phyloP scores from a whole-genome alignment of 2,329 filamentous ascomycete species.

The Fusarium goolgardi region DNA sequence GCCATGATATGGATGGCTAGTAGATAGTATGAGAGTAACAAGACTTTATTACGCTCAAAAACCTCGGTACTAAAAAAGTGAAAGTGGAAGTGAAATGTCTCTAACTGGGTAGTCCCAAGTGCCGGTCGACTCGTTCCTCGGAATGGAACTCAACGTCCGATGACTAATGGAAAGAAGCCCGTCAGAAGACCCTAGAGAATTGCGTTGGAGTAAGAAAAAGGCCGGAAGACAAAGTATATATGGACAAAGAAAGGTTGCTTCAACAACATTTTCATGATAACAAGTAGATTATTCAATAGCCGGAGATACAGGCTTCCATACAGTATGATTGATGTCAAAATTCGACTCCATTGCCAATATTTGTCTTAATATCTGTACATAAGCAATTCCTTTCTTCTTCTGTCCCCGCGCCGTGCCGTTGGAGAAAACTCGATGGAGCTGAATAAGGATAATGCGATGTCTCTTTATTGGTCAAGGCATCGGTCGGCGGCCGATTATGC shows the following conservation, averaged over 20 bases:
- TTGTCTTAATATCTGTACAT: neutral
- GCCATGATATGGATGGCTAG: conserved; percentile 30
- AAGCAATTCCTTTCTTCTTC: conserved; percentile 1
- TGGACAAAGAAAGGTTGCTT: neutral
- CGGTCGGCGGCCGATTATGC: conserved; percentile 35
- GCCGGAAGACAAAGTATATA: neutral
- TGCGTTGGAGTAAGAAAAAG: neutral
- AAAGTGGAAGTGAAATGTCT: conserved; percentile 6
- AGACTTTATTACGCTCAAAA: conserved; percentile 35
- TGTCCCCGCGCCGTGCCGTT: neutral
- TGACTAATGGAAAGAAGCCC: conserved; percentile 29
- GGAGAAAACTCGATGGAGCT: conserved; percentile 18
- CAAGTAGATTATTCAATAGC: no score
- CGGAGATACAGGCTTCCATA: neutral
- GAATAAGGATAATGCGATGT: conserved; percentile 31
- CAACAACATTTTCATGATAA: neutral
- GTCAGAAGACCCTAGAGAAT: conserved; percentile 12
- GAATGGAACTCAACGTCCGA: conserved; percentile 26
- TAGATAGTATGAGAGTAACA: conserved; percentile 46
- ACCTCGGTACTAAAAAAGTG: neutral
- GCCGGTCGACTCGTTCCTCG: neutral
- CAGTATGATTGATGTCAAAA: no score
- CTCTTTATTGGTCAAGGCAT: conserved; percentile 36
- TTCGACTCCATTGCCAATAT: no score
- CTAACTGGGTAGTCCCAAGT: neutral